Evolutionary conservation across 2,329 filamentous ascomycete species (phyloP).

Genomic region (Fusarium sororula): DNA sequence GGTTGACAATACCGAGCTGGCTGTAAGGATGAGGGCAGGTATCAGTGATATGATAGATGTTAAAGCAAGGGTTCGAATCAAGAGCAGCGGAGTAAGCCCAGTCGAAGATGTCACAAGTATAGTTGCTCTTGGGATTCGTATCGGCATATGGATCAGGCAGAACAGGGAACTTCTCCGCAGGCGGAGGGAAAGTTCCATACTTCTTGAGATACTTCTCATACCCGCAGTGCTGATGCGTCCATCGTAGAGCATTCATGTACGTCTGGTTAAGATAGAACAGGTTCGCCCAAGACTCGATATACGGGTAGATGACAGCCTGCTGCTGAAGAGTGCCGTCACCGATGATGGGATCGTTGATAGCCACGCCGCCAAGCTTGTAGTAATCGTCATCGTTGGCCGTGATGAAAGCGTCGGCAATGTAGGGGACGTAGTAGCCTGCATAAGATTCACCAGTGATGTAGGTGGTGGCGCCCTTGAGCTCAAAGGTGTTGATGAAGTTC

Average conservation of each 20-base stretch:
- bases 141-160: constrained; percentile 41
- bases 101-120: constrained; percentile 67
- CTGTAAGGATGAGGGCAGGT: constrained; percentile 78
- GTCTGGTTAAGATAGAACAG: constrained; percentile 72
- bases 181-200: constrained; percentile 75
- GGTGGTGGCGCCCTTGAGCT: constrained; percentile 72
- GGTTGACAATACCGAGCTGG: constrained; percentile 74
- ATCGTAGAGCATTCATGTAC: constrained; percentile 61
- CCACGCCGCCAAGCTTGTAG: constrained; percentile 73
- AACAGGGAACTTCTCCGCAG: constrained; percentile 64
- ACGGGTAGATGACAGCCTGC: constrained; percentile 63
- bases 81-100: constrained; percentile 63
- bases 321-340: constrained; percentile 58
- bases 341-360: constrained; percentile 78
- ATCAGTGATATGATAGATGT: constrained; percentile 77
- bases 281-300: constrained; percentile 67
- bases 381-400: constrained; percentile 71
- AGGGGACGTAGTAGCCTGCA: constrained; percentile 74
- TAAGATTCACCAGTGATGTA: constrained; percentile 79
- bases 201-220: constrained; percentile 68
- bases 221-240: constrained; percentile 65
- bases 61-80: constrained; percentile 78
- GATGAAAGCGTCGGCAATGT: constrained; percentile 78
- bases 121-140: constrained; percentile 41
- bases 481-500: constrained; percentile 78